phyloP scores from a whole-genome alignment of 331 rosid species.

The Malus hybrid region DNA sequence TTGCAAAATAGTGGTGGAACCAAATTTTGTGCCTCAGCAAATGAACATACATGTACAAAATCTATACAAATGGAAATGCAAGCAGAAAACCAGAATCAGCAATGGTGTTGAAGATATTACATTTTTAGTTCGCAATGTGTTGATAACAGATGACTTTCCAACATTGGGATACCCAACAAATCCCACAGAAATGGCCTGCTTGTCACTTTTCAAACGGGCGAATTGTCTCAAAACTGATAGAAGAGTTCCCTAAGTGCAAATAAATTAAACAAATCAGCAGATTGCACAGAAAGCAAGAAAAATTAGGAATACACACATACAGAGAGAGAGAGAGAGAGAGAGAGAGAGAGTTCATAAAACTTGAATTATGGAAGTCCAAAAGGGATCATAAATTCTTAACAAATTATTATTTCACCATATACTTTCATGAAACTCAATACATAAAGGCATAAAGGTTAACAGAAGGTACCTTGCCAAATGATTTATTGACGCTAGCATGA shows the following conservation, averaged over 20 bases:
- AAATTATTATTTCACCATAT: not conserved
- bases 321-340: not conserved
- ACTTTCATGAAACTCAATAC: not conserved
- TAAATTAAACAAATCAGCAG: not conserved
- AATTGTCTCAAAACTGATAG: constrained; percentile 90
- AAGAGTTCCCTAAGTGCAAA: constrained; percentile 67
- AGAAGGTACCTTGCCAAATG: constrained; percentile 79
- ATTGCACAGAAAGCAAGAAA: not conserved
- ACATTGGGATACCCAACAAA: constrained; percentile 96
- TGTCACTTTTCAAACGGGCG: constrained; percentile 78
- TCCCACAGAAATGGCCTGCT: constrained; percentile 96
- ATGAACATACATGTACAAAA: not conserved
- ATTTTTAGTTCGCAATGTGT: constrained; percentile 80
- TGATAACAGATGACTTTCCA: constrained; percentile 94
- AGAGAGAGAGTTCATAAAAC: not conserved
- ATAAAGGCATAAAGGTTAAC: not conserved
- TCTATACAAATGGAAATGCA: not conserved
- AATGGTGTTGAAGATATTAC: constrained; percentile 37
- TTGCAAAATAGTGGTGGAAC: not conserved
- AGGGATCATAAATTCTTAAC: not conserved
- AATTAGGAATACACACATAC: not conserved
- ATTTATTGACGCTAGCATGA: constrained; percentile 91
- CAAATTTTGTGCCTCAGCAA: not conserved
- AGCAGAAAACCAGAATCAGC: constrained; percentile 10
- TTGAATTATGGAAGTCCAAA: not conserved